Evolutionary conservation across 1,139 yeast species (phyloP).

Genomic region (Tardiomyces blankii): DNA sequence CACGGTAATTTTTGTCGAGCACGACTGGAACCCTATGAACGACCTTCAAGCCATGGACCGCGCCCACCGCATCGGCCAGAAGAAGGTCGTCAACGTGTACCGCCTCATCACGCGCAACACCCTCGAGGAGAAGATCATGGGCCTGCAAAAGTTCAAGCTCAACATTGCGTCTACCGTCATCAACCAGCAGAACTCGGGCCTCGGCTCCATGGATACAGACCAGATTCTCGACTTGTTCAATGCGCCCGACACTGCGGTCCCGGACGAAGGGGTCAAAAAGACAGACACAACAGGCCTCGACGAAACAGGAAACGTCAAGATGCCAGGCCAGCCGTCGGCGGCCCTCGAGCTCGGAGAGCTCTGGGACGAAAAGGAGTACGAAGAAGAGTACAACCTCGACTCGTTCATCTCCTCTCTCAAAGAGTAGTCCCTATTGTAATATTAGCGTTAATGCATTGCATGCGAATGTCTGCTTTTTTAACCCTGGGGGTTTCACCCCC

Average conservation of each 20-base stretch:
- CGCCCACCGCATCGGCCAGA: slow-evolving; percentile 96
- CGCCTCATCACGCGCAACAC: slow-evolving; percentile 87
- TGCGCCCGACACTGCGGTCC: slow-evolving; percentile 41
- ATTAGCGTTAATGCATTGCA: background rate
- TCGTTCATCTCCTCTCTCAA: slow-evolving; percentile 73
- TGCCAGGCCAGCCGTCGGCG: slow-evolving; percentile 53
- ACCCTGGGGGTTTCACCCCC: too few relatives aligned
- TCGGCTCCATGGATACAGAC: slow-evolving; percentile 93
- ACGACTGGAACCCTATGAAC: slow-evolving; percentile 99
- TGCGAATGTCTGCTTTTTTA: too few relatives aligned
- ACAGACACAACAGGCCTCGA: slow-evolving; percentile 28
- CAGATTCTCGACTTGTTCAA: slow-evolving; percentile 87
- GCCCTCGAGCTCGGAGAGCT: slow-evolving; percentile 77
- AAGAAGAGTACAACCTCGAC: slow-evolving; percentile 91
- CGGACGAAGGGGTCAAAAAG: slow-evolving; percentile 30
- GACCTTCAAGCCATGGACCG: slow-evolving; percentile 99
- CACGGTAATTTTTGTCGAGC: slow-evolving; percentile 96
- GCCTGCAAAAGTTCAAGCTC: slow-evolving; percentile 93
- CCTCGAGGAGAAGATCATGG: slow-evolving; percentile 96
- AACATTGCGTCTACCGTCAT: slow-evolving; percentile 94
- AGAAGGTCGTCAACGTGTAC: slow-evolving; percentile 92
- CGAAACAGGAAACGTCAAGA: slow-evolving; percentile 50
- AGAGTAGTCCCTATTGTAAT: slow-evolving; percentile 10
- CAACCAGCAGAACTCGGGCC: slow-evolving; percentile 91
- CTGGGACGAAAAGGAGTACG: slow-evolving; percentile 95